Conservation (phyloP, 164 flowering plant genomes). For the Liquidambar formosana region DNA sequence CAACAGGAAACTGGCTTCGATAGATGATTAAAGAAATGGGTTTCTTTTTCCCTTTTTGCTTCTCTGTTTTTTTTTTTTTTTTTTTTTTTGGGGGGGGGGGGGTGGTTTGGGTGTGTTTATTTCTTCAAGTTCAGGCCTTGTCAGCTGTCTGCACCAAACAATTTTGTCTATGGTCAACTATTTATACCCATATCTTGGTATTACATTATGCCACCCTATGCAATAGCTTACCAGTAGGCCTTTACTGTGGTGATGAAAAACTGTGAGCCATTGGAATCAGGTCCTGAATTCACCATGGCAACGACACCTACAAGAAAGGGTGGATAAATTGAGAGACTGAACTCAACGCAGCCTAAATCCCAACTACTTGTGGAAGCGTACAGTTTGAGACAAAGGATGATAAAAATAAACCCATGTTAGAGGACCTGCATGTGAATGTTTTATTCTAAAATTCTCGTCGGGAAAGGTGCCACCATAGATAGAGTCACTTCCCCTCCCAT, state of each 20-base stretch:
- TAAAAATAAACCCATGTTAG: neutral
- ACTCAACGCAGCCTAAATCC: neutral
- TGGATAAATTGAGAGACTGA: neutral
- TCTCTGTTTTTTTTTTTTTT: too few species aligned
- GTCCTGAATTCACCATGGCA: conserved; percentile 96
- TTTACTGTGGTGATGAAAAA: conserved; percentile 94
- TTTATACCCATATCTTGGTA: neutral
- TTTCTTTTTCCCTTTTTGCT: too few species aligned
- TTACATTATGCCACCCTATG: neutral
- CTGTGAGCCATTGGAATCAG: conserved; percentile 95
- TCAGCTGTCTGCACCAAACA: neutral
- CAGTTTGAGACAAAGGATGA: neutral
- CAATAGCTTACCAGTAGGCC: conserved; percentile 77
- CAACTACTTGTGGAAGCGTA: neutral
- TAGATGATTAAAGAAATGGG: neutral
- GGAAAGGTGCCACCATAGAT: conserved; percentile 84
- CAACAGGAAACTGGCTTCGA: neutral
- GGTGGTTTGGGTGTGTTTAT: too few species aligned
- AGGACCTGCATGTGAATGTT: conserved; percentile 86
- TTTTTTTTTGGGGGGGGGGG: too few species aligned
- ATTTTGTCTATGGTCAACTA: neutral
- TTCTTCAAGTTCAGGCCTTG: neutral
- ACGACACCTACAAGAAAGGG: conserved; percentile 67
- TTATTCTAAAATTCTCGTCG: conserved; percentile 91
- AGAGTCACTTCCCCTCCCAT: conserved; percentile 82